Conservation (phyloP, 2,329 filamentous ascomycete species). For the Didymella pomorum region DNA sequence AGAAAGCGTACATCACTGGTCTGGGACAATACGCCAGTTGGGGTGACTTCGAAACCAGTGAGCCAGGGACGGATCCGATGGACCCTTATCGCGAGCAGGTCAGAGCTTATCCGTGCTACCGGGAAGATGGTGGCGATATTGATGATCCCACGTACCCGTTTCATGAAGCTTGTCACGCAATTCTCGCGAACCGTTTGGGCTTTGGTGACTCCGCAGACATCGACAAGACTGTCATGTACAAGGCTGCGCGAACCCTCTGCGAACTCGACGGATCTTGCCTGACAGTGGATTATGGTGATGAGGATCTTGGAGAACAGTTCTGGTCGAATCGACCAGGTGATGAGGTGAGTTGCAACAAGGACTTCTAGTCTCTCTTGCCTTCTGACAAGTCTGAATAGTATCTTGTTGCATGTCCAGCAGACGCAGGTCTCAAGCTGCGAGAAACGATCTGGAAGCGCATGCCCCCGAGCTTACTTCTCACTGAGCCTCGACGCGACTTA, state of each 20-base stretch:
- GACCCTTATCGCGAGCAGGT: slow-evolving; percentile 1
- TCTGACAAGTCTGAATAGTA: slow-evolving; percentile 11
- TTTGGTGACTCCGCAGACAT: slow-evolving; percentile 9
- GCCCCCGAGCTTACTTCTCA: not conserved
- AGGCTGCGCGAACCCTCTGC: not conserved
- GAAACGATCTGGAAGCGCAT: not conserved
- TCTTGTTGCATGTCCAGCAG: slow-evolving; percentile 19
- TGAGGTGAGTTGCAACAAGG: slow-evolving; percentile 19
- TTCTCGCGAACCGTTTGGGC: slow-evolving; percentile 27
- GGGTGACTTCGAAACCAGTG: slow-evolving; percentile 13
- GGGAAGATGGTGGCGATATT: slow-evolving; percentile 4
- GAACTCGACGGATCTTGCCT: slow-evolving; percentile 11
- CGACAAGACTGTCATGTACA: slow-evolving; percentile 27
- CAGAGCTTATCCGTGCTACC: slow-evolving; percentile 15
- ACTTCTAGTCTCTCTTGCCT: not conserved
- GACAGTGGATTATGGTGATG: slow-evolving; percentile 25
- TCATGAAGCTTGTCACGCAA: slow-evolving; percentile 29
- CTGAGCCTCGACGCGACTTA: not conserved
- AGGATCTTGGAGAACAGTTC: slow-evolving; percentile 15
- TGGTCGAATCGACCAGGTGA: slow-evolving; percentile 28
- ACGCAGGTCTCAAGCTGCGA: not conserved
- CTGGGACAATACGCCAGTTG: slow-evolving; percentile 22
- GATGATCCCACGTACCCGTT: slow-evolving; percentile 24
- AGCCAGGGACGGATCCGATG: slow-evolving; percentile 21
- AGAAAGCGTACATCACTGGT: slow-evolving; percentile 28